Evolutionary conservation across 805 yeast species (phyloP).

Genomic region (Yamadazyma tumulicola): DNA sequence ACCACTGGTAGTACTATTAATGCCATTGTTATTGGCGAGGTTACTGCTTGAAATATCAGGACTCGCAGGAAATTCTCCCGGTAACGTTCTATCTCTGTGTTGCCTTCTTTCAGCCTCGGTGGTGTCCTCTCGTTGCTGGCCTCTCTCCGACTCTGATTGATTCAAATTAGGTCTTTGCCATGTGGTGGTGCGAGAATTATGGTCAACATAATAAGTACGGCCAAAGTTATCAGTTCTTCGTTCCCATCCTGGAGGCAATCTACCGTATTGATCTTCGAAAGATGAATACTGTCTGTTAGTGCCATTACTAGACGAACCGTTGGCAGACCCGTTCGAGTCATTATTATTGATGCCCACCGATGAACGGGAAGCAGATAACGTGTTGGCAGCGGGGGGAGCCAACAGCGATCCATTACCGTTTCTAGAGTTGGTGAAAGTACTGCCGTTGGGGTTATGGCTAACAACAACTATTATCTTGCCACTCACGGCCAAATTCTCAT

Average conservation of each 20-base stretch:
- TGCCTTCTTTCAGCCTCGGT: constrained; percentile 89
- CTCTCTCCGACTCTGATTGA: constrained; percentile 68
- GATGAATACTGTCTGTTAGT: constrained; percentile 73
- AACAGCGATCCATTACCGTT: constrained; percentile 14
- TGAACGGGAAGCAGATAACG: constrained; percentile 6
- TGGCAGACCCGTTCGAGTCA: background rate
- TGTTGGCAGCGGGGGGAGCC: constrained; percentile 14
- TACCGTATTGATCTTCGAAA: constrained; percentile 94
- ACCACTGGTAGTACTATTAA: constrained; percentile 30
- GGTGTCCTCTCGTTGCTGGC: constrained; percentile 58
- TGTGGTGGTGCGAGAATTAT: constrained; percentile 96
- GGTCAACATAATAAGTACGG: constrained; percentile 96
- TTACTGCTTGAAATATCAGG: constrained; percentile 22
- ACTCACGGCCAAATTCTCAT: constrained; percentile 87
- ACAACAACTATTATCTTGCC: constrained; percentile 84
- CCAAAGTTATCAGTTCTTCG: constrained; percentile 97
- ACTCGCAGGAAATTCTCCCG: constrained; percentile 49
- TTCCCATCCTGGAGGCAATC: constrained; percentile 99
- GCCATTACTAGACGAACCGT: constrained; percentile 6
- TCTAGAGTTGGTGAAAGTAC: constrained; percentile 4
- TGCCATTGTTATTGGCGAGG: background rate
- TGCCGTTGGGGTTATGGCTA: constrained; percentile 37
- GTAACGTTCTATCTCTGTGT: constrained; percentile 86
- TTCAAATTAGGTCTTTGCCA: constrained; percentile 95
- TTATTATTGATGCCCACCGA: constrained; percentile 9